Evolutionary conservation across 1,139 yeast genomes (phyloP).

Genomic region (Suhomyces terraborum): DNA sequence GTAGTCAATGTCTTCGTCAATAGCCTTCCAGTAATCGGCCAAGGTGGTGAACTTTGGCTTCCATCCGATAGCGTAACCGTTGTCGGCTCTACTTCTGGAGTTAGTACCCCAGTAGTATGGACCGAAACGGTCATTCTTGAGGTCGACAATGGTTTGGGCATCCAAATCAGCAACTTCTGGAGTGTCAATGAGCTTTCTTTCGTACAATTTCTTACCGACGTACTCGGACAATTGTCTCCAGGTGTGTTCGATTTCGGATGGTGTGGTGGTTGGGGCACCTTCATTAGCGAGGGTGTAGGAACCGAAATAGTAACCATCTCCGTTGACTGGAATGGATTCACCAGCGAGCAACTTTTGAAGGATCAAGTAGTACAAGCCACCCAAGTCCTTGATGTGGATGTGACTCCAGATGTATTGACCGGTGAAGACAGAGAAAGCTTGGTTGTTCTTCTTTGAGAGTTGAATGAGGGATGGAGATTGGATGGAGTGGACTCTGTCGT

Average conservation of each 20-base stretch:
- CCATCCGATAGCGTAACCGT: slow-evolving; percentile 30
- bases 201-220: slow-evolving; percentile 24
- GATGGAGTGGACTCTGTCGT: slow-evolving; percentile 31
- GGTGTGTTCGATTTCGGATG: slow-evolving; percentile 28
- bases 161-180: slow-evolving; percentile 22
- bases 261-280: slow-evolving; percentile 20
- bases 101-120: slow-evolving; percentile 35
- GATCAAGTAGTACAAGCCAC: slow-evolving; percentile 31
- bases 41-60: slow-evolving; percentile 22
- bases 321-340: slow-evolving; percentile 32
- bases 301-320: slow-evolving; percentile 40
- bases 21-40: slow-evolving; percentile 21
- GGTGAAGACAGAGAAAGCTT: slow-evolving; percentile 32
- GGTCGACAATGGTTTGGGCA: slow-evolving; percentile 19
- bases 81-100: slow-evolving; percentile 33
- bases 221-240: slow-evolving; percentile 34
- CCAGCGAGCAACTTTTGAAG: slow-evolving; percentile 24
- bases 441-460: slow-evolving; percentile 25
- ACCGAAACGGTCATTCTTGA: slow-evolving; percentile 22
- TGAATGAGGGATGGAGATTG: slow-evolving; percentile 35
- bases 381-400: slow-evolving; percentile 40
- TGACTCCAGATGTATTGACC: slow-evolving; percentile 42
- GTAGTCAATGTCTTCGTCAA: slow-evolving; percentile 22
- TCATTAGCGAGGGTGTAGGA: slow-evolving; percentile 23
- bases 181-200: slow-evolving; percentile 19